phyloP scores from a whole-genome alignment of 148 eudicot genomes.

The Vaccinium myrtillus region DNA sequence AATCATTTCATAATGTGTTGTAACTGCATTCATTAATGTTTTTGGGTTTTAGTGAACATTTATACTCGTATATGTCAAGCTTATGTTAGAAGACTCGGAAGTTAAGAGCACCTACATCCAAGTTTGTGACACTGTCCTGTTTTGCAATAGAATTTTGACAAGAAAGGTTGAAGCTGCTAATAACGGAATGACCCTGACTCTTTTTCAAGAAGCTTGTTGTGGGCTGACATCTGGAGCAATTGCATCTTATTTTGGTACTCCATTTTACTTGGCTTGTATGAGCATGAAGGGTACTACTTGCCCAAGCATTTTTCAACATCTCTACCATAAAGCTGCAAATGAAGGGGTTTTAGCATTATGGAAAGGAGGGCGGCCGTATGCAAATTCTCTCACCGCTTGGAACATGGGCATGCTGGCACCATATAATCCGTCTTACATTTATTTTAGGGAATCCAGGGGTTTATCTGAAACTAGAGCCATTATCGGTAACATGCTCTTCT shows the following conservation, averaged over 20 bases:
- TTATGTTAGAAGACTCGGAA: background rate
- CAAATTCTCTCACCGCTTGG: slow-evolving; percentile 40
- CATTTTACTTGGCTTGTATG: slow-evolving; percentile 38
- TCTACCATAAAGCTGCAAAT: slow-evolving; percentile 34
- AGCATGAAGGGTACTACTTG: slow-evolving; percentile 45
- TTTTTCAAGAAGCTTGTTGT: slow-evolving; percentile 58
- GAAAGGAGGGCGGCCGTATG: slow-evolving; percentile 52
- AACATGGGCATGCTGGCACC: slow-evolving; percentile 71
- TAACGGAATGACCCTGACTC: slow-evolving; percentile 53
- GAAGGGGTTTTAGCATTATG: slow-evolving; percentile 56
- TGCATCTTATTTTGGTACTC: slow-evolving; percentile 42
- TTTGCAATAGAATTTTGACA: slow-evolving; percentile 36
- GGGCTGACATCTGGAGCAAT: slow-evolving; percentile 57
- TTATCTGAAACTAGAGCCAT: slow-evolving; percentile 26
- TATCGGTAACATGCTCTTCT: slow-evolving; percentile 10
- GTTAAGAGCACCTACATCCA: background rate
- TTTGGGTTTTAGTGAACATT: background rate
- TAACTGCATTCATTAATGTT: background rate
- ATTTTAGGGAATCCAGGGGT: slow-evolving; percentile 45
- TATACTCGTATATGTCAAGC: background rate
- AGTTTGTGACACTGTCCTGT: background rate
- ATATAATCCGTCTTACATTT: slow-evolving; percentile 47
- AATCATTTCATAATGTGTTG: background rate
- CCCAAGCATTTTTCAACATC: slow-evolving; percentile 44
- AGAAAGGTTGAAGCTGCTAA: slow-evolving; percentile 48